Evolutionary conservation across 2,329 filamentous ascomycete species (phyloP), one percentile per base, ranked within the genome.

Genomic region (Aspergillus fumigatiaffinis): DNA sequence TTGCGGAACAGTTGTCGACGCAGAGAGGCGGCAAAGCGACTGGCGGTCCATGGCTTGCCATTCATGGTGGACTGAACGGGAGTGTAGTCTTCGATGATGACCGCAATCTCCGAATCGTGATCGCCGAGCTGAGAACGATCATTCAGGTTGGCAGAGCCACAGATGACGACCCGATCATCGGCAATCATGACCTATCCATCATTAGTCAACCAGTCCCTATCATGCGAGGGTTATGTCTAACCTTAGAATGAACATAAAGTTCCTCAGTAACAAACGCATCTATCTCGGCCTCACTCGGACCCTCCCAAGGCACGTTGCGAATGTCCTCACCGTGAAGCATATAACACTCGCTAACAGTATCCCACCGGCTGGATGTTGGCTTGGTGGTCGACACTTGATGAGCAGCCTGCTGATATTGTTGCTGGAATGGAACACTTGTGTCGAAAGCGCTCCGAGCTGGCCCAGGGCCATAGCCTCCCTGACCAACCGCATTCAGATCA

Each of bases 71-170:
- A 91, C 7, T 84, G 79, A 2, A 97, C 76, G 4, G 78, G 82
- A 8, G 87, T 86, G 0, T 84, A 88, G 71, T 97, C 93, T 68
- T 95, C 88, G 82, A 97, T 90, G 49, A 97, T 87, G 54, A 97
- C 89, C 42, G 90, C 89, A 42, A 97, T 83, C 72, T 97, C 93
- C 51, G 89, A 94, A 73, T 97, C 93, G 73, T 96, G 93, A 65
- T 88, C 85, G 14, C 93, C 93, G 4, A 94, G 78, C 74, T 96
- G 92, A 52, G 90, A 86, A 54, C 93, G 88, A 71, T 97, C 93
- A 72, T 97, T 97, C 66, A 97, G 82, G 74, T 97, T 97, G 62
- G 90, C 91, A 26, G 88, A 92, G 20, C 91, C 91, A 70, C 91
- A 94, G 53, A 97, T 85, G 1, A 90, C 91, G 50, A 91, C 83